These are phyloP conservation scores for Dianthus caryophyllus DNA, from an alignment of 148 eudicot genomes.

Conservation along the genomic window DNA sequence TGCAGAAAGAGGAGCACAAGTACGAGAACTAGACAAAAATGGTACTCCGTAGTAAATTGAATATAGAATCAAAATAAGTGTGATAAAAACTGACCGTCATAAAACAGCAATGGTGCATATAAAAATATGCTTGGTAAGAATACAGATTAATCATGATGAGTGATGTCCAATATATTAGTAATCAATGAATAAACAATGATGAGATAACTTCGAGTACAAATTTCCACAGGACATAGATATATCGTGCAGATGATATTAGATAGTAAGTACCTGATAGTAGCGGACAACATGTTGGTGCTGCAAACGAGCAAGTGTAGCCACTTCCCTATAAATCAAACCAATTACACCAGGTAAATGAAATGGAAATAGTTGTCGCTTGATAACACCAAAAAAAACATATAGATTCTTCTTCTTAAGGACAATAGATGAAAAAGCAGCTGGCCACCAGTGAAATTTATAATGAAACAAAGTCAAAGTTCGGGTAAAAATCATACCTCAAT, in stretches of 20 bases:
- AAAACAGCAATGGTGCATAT: not conserved
- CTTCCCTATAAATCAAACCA: constrained; percentile 57
- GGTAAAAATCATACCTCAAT: constrained; percentile 49
- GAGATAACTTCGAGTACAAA: not conserved
- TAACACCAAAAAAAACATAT: not conserved
- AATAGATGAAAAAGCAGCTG: not conserved
- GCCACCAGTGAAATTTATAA: constrained; percentile 2
- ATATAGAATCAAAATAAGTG: not conserved
- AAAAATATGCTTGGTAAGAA: not conserved
- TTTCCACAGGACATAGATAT: not conserved
- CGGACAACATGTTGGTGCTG: constrained; percentile 99
- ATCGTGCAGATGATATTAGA: not conserved
- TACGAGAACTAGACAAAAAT: not conserved
- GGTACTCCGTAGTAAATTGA: constrained; percentile 9
- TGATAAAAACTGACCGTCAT: not conserved
- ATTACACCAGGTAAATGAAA: not conserved
- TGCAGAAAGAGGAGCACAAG: not conserved
- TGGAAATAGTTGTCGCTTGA: not conserved
- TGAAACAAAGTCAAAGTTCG: constrained; percentile 2
- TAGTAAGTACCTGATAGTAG: constrained; percentile 72
- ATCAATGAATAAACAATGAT: not conserved
- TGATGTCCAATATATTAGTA: not conserved
- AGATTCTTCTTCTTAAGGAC: not conserved
- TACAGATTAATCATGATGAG: not conserved
- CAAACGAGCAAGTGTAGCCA: constrained; percentile 90